phyloP scores from a whole-genome alignment of 192 early-diverging fungal genomes.

The Piromyces finnis region DNA sequence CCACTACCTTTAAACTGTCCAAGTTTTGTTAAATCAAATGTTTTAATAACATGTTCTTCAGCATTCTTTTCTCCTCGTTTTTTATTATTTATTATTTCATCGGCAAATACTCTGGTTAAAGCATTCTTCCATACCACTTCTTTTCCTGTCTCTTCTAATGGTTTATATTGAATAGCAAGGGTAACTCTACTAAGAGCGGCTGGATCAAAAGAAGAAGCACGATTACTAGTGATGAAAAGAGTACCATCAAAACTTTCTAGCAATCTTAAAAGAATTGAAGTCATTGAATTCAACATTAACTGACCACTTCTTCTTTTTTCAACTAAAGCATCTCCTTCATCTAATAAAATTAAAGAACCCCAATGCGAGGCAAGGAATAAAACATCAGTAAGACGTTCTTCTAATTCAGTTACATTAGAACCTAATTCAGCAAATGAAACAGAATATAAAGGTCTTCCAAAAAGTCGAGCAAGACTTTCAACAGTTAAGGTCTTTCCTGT shows the following conservation, averaged over 20 bases:
- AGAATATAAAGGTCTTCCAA: slow-evolving; percentile 4
- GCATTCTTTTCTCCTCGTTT: neutral
- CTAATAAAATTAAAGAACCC: slow-evolving; percentile 4
- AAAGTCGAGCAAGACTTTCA: slow-evolving; percentile 3
- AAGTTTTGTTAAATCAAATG: too few species aligned
- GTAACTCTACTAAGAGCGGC: slow-evolving; percentile 3
- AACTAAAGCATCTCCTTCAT: slow-evolving; percentile 8
- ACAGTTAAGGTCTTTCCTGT: slow-evolving; percentile 6
- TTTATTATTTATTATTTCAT: neutral
- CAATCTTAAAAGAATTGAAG: slow-evolving; percentile 32
- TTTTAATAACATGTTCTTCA: too few species aligned
- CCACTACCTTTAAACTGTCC: too few species aligned
- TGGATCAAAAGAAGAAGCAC: slow-evolving; percentile 32
- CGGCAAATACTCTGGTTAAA: neutral
- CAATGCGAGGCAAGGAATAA: slow-evolving; percentile 1
- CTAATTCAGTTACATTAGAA: slow-evolving; percentile 1
- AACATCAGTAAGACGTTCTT: neutral
- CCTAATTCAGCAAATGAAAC: slow-evolving; percentile 5
- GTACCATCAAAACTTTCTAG: slow-evolving; percentile 45
- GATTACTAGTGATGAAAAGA: slow-evolving; percentile 43
- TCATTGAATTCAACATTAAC: slow-evolving; percentile 4
- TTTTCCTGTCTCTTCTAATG: neutral
- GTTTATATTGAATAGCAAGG: too few species aligned
- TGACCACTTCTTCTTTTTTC: slow-evolving; percentile 1
- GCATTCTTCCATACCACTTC: neutral